Base-by-base conservation (phyloP, 2,329 filamentous ascomycete genomes). In the Geosmithia flava region DNA sequence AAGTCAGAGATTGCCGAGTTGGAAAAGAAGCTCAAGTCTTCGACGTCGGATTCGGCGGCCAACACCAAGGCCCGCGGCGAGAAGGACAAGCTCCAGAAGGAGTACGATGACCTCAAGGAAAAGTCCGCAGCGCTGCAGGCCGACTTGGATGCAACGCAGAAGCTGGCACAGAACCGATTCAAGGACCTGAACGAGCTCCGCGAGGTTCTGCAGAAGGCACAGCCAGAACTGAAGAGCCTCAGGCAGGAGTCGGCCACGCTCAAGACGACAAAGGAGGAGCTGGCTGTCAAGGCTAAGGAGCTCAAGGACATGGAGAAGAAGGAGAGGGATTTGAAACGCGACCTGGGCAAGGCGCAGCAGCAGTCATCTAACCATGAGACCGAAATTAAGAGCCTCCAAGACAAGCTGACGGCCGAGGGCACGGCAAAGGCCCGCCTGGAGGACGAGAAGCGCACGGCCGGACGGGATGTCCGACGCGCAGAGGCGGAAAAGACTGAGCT, bases 111-210 rank as follows among this genome's bases (percentile, higher is more conserved):
- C 42, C 71, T 94, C 37, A 88, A 85, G 63, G 66, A 73, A 19
- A 87, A 83, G 62, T 78, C 82, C 0, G 71, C 78, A 2, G 75
- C 77, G 0, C 64, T 96, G 17, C 82, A 95, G 58, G 87, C 84
- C 0, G 91, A 98, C 59, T 74, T 97, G 3, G 84, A 81, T 2
- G 89, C 89, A 2, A 85, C 90, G 0, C 83, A 96, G 61, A 81
- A 94, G 63, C 75, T 97, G 13, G 88, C 93, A 0, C 83, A 94
- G 51, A 84, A 79, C 16, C 77, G 93, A 29, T 97, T 89, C 70
- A 95, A 89, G 62, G 90, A 97, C 51, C 69, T 96, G 2, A 83
- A 82, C 0, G 86, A 95, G 27, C 69, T 95, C 44, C 78, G 83
- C 19, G 85, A 91, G 52, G 72, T 90, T 2, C 65, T 96, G 29